Conservation (phyloP, 2,329 filamentous ascomycete species). For the Paraphoma sp. region DNA sequence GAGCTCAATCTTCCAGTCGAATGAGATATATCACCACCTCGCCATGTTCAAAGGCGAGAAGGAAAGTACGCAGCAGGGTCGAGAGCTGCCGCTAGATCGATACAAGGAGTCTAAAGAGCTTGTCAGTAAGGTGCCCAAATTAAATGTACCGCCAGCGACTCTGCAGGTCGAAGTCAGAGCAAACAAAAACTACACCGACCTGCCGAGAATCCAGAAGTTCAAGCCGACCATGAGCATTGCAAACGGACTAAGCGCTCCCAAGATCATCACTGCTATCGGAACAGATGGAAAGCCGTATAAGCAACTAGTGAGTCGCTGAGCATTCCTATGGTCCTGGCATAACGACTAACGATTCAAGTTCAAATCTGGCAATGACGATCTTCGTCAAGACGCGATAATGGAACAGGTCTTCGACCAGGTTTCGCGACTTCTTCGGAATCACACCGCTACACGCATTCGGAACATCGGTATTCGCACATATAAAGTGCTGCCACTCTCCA, state of each 20-base stretch:
- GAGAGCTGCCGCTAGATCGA: slow-evolving; percentile 69
- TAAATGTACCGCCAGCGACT: slow-evolving; percentile 84
- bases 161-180: slow-evolving; percentile 79
- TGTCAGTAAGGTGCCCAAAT: slow-evolving; percentile 66
- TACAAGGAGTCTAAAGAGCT: slow-evolving; percentile 69
- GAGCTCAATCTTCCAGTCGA: slow-evolving; percentile 75
- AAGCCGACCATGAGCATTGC: slow-evolving; percentile 82
- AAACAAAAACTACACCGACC: slow-evolving; percentile 74
- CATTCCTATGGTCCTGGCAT: neutral
- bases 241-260: slow-evolving; percentile 88
- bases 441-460: slow-evolving; percentile 85
- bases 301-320: slow-evolving; percentile 68
- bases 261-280: slow-evolving; percentile 83
- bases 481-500: slow-evolving; percentile 90
- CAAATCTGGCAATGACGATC: slow-evolving; percentile 94
- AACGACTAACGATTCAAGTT: slow-evolving; percentile 56
- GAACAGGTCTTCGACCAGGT: slow-evolving; percentile 98
- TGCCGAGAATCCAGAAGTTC: slow-evolving; percentile 78
- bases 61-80: slow-evolving; percentile 69
- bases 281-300: slow-evolving; percentile 82
- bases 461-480: slow-evolving; percentile 93
- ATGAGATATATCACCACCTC: slow-evolving; percentile 68
- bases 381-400: slow-evolving; percentile 98
- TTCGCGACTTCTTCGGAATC: slow-evolving; percentile 84
- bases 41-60: slow-evolving; percentile 70